A percentile compares a stretch with the other conserved stretches of the same genome.
These are phyloP conservation scores for Chaetomiaceae sp. DNA, from an alignment of 2,329 filamentous ascomycete genomes.

Conservation along the genomic window DNA sequence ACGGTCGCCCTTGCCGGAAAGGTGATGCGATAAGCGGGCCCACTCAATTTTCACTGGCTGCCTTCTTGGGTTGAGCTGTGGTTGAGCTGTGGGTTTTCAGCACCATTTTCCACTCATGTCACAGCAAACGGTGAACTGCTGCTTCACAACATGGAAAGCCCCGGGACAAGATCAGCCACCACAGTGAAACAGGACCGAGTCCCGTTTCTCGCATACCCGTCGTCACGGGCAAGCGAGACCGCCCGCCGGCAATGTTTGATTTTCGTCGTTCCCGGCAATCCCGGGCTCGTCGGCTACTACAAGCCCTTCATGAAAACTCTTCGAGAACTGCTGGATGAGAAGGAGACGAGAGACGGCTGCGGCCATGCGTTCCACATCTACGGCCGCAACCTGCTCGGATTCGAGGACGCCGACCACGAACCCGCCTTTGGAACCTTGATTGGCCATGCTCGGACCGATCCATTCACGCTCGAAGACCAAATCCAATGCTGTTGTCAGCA, in stretches of 20 bases:
- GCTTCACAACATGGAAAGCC: background rate
- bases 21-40: too few relatives aligned
- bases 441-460: conserved; percentile 24
- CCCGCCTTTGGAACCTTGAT: conserved; percentile 37
- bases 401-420: conserved; percentile 45
- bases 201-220: conserved; percentile 16
- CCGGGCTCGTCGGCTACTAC: conserved; percentile 70
- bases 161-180: background rate
- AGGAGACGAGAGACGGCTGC: conserved; percentile 24
- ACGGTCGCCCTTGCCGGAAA: too few relatives aligned
- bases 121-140: too few relatives aligned
- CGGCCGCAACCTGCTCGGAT: conserved; percentile 54
- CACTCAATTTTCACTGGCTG: too few relatives aligned
- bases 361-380: conserved; percentile 46
- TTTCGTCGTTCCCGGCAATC: conserved; percentile 72
- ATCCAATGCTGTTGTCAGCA: conserved; percentile 39
- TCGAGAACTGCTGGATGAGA: conserved; percentile 44
- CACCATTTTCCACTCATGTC: too few relatives aligned
- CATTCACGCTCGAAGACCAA: conserved; percentile 49
- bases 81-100: too few relatives aligned
- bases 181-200: conserved; percentile 4
- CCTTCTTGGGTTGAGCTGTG: too few relatives aligned
- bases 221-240: background rate
- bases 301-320: conserved; percentile 57
- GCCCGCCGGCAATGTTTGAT: conserved; percentile 39